phyloP scores from a whole-genome alignment of 306 rosid genomes.

The Cyamopsis tetragonoloba region DNA sequence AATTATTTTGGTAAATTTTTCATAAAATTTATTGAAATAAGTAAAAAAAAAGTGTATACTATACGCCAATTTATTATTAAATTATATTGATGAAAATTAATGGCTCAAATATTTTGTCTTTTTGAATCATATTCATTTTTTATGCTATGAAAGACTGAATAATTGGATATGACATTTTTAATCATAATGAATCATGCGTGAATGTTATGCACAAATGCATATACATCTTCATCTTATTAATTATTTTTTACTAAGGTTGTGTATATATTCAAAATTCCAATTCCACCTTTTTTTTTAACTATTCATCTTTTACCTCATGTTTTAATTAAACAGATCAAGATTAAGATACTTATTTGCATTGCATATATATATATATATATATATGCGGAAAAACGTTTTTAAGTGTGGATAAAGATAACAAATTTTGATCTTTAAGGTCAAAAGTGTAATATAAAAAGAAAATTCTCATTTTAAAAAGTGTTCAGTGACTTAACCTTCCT shows the following conservation, averaged over 20 bases:
- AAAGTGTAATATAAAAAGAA: neutral
- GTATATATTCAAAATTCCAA: neutral
- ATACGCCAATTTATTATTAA: too few relatives aligned
- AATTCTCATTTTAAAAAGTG: neutral
- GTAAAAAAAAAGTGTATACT: too few relatives aligned
- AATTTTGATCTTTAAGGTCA: neutral
- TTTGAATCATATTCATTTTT: too few relatives aligned
- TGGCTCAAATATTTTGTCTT: too few relatives aligned
- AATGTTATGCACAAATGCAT: neutral
- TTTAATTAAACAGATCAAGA: too few relatives aligned
- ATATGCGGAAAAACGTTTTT: constrained; percentile 31
- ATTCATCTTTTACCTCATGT: constrained; percentile 12
- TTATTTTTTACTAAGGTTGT: neutral
- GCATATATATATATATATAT: too few relatives aligned
- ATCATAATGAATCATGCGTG: neutral
- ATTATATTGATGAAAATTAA: too few relatives aligned
- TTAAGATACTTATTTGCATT: too few relatives aligned
- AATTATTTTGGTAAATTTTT: too few relatives aligned
- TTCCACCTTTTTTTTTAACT: neutral
- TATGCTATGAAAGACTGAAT: neutral
- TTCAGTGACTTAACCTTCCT: neutral
- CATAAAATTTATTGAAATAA: too few relatives aligned
- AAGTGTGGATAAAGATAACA: constrained; percentile 6
- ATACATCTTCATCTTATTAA: too few relatives aligned
- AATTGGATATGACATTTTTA: neutral